Conservation (phyloP, 2,329 filamentous ascomycete species). For the Plectosphaerella cucumerina region DNA sequence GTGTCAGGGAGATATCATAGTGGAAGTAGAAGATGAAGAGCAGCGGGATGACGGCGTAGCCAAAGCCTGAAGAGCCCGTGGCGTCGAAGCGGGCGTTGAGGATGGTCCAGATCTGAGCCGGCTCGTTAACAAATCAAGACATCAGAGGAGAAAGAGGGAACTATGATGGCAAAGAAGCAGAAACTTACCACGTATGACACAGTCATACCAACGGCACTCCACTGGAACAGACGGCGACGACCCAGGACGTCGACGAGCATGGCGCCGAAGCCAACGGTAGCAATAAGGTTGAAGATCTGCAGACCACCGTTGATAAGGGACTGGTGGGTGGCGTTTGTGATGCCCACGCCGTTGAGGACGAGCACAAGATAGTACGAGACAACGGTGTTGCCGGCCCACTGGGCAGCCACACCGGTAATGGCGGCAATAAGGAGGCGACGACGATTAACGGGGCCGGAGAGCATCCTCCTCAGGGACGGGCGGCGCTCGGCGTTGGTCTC, state of each 20-base stretch:
- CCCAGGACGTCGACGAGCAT: constrained; percentile 3
- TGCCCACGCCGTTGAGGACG: constrained; percentile 28
- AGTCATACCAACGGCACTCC: constrained; percentile 25
- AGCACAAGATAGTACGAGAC: constrained; percentile 43
- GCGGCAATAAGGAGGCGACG: constrained; percentile 42
- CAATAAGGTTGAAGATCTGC: constrained; percentile 9
- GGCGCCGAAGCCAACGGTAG: constrained; percentile 16
- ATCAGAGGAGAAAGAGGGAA: constrained; percentile 14
- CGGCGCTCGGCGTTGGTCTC: constrained; percentile 25
- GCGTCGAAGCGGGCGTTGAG: constrained; percentile 23
- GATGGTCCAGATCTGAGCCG: constrained; percentile 22
- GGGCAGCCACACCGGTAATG: constrained; percentile 47
- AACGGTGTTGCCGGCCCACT: constrained; percentile 48
- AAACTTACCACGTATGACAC: constrained; percentile 23
- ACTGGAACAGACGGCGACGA: constrained; percentile 12
- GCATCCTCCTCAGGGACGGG: constrained; percentile 12
- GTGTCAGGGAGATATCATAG: constrained; percentile 42
- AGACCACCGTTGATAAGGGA: constrained; percentile 12
- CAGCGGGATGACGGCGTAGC: constrained; percentile 19
- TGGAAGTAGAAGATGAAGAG: constrained; percentile 43
- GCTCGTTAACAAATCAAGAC: constrained; percentile 18
- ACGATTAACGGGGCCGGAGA: constrained; percentile 26
- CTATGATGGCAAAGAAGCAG: not conserved
- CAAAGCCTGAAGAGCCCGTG: constrained; percentile 19
- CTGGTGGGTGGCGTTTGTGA: constrained; percentile 3